A percentile compares a stretch with the other conserved stretches of the same genome.
Conservation (phyloP, 345 rosid species). For the Arabidopsis arenosa region DNA sequence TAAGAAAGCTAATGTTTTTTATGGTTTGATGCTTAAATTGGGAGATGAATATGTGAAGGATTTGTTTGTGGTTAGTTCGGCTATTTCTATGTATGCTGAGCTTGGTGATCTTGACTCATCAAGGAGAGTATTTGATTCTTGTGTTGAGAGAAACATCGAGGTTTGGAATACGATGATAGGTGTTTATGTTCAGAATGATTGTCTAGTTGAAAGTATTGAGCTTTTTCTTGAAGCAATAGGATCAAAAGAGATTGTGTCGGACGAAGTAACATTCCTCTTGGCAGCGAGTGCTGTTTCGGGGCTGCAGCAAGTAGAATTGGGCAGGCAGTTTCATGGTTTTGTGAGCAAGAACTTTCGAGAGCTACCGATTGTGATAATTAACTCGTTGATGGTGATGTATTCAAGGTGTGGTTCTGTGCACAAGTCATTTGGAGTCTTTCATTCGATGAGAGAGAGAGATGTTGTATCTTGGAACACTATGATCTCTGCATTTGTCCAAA, state of each 20-base stretch:
- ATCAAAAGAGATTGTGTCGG: constrained; percentile 55
- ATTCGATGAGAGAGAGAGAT: constrained; percentile 74
- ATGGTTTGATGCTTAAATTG: constrained; percentile 67
- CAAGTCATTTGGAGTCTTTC: constrained; percentile 65
- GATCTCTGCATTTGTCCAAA: constrained; percentile 82
- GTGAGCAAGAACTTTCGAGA: constrained; percentile 59
- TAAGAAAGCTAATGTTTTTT: constrained; percentile 59
- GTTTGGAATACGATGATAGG: constrained; percentile 90
- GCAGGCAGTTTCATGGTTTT: constrained; percentile 69
- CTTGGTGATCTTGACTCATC: constrained; percentile 66
- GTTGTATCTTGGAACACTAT: constrained; percentile 87
- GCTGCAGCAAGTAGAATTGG: constrained; percentile 63
- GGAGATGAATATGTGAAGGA: constrained; percentile 69
- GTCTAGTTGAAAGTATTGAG: constrained; percentile 55
- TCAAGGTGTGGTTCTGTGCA: constrained; percentile 77
- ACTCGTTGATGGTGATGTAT: constrained; percentile 77
- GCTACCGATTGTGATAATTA: constrained; percentile 57
- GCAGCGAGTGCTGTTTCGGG: constrained; percentile 73
- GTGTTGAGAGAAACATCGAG: constrained; percentile 66
- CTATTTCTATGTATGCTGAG: constrained; percentile 70
- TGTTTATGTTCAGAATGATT: constrained; percentile 64
- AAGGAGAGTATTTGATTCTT: constrained; percentile 67
- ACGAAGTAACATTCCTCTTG: constrained; percentile 69
- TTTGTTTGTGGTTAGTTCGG: constrained; percentile 75
- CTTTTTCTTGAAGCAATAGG: constrained; percentile 65